Evolutionary conservation across 2,329 filamentous ascomycete genomes (phyloP).

Genomic region (Myriosclerotinia duriaeana): DNA sequence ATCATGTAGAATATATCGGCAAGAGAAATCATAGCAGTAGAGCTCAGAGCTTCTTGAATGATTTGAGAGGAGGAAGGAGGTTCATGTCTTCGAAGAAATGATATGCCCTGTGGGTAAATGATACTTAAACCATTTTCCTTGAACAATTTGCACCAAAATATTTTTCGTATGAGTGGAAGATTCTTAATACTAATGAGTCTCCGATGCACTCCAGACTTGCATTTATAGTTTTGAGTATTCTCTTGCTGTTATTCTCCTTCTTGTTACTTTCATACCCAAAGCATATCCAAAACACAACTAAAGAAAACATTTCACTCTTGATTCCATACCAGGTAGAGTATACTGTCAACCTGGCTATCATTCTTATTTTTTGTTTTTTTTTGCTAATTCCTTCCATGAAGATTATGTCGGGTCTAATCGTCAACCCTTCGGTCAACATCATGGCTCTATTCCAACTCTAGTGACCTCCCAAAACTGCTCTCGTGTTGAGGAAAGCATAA

Average conservation of each 20-base stretch:
- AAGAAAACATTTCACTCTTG: background rate
- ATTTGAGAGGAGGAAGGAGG: too few relatives aligned
- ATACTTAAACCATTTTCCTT: background rate
- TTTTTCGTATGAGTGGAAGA: background rate
- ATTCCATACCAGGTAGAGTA: background rate
- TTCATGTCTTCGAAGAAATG: too few relatives aligned
- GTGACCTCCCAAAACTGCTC: background rate
- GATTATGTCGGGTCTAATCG: background rate
- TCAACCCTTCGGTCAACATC: background rate
- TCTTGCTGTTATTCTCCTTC: background rate
- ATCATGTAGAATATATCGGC: too few relatives aligned
- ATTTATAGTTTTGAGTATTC: background rate
- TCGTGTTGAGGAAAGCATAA: too few relatives aligned
- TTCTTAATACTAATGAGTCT: background rate
- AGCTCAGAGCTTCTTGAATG: too few relatives aligned
- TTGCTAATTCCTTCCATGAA: background rate
- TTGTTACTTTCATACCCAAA: background rate
- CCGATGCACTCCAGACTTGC: background rate
- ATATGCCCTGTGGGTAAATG: too few relatives aligned
- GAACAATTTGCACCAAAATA: background rate
- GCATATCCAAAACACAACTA: background rate
- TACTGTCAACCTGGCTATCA: background rate
- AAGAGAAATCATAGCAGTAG: too few relatives aligned
- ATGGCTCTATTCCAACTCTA: background rate
- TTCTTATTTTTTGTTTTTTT: background rate